phyloP scores from a whole-genome alignment of 2,329 filamentous ascomycete genomes.

The Sporothrix pseudoabietina region DNA sequence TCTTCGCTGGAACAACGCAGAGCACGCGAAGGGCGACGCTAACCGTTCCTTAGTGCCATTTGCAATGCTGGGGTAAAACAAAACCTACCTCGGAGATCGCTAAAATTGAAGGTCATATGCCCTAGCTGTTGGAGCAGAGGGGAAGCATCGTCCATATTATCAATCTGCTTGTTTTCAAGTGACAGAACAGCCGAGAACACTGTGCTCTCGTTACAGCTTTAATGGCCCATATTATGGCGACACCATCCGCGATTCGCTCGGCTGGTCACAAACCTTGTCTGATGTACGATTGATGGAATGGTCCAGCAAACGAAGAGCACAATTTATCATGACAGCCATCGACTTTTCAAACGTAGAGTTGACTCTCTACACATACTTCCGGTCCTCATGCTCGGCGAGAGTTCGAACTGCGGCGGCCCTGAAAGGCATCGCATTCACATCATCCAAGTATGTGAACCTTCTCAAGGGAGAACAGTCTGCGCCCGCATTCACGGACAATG shows the following conservation, averaged over 20 bases:
- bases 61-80: neutral
- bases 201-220: no score
- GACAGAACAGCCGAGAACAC: no score
- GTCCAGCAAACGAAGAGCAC: neutral
- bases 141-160: no score
- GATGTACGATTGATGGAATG: no score
- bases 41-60: neutral
- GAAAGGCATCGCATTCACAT: neutral
- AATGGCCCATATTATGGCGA: no score
- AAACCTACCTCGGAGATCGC: no score
- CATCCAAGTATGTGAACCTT: neutral
- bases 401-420: conserved; percentile 2
- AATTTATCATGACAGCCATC: neutral
- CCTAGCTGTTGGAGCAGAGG: no score
- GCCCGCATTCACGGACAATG: neutral
- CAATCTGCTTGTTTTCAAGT: no score
- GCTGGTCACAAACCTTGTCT: neutral
- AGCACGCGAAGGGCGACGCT: neutral
- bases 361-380: conserved; percentile 12
- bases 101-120: no score
- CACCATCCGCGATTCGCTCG: no score
- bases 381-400: conserved; percentile 1
- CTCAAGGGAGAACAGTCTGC: neutral
- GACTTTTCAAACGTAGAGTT: neutral
- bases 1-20: neutral